Percentiles rank a stretch among this genome's conserved stretches.
These are phyloP conservation scores for Debaryomyces maramus DNA, from an alignment of 805 yeast genomes.

Conservation along the genomic window DNA sequence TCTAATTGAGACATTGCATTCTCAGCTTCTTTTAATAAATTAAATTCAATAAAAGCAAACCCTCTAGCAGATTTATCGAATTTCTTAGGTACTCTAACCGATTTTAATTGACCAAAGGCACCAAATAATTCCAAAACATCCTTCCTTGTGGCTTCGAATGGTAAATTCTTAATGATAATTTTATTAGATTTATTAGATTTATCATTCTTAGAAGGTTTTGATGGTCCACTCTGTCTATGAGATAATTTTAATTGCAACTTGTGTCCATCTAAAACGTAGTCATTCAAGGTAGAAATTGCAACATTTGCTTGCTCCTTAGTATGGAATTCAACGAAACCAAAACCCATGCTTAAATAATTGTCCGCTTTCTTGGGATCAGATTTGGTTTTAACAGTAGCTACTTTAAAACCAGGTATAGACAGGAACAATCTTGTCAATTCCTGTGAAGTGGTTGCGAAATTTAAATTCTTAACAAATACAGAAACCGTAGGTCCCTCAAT, in stretches of 20 bases:
- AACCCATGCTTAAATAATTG: constrained; percentile 87
- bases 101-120: constrained; percentile 90
- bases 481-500: constrained; percentile 79
- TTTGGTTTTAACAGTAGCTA: constrained; percentile 81
- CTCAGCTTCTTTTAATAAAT: constrained; percentile 84
- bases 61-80: constrained; percentile 95
- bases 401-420: constrained; percentile 72
- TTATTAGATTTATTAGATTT: constrained; percentile 57
- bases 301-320: constrained; percentile 74
- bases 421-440: constrained; percentile 63
- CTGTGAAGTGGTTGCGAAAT: constrained; percentile 69
- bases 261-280: constrained; percentile 82
- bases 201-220: constrained; percentile 20
- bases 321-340: constrained; percentile 91
- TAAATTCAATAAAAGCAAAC: constrained; percentile 94
- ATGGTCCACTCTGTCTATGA: constrained; percentile 59
- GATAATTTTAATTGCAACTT: constrained; percentile 86
- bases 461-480: constrained; percentile 87
- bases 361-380: constrained; percentile 78
- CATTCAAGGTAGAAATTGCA: constrained; percentile 75
- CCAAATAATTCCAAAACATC: constrained; percentile 92
- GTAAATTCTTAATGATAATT: constrained; percentile 92
- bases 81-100: constrained; percentile 94
- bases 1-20: constrained; percentile 89
- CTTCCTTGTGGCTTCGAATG: constrained; percentile 91